Conservation (phyloP, 495 filamentous ascomycete species). For the Talaromyces ruber region DNA sequence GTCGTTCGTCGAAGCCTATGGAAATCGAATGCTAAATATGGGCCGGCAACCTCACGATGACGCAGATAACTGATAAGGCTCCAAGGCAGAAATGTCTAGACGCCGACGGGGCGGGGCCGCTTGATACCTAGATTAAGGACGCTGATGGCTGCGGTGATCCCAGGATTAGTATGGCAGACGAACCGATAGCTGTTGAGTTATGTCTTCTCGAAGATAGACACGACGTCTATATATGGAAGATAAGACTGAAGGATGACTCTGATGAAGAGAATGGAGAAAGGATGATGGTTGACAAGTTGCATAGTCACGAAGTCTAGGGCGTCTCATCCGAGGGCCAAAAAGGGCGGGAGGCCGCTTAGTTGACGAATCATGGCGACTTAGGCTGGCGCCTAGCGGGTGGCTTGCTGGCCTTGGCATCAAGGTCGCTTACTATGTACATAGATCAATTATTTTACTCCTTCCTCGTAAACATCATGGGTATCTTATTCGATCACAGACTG, state of each 20-base stretch:
- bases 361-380: not conserved
- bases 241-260: not conserved
- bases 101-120: not conserved
- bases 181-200: not conserved
- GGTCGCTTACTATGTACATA: not conserved
- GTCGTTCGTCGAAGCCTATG: not conserved
- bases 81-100: not conserved
- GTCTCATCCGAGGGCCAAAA: not conserved
- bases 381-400: not conserved
- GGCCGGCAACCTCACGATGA: slow-evolving; percentile 5
- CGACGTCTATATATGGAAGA: not conserved
- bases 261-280: not conserved
- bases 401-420: not conserved
- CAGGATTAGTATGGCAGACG: not conserved
- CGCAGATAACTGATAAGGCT: not conserved
- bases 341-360: not conserved
- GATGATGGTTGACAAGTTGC: not conserved
- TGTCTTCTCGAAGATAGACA: not conserved
- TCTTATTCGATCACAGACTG: not conserved
- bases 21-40: not conserved
- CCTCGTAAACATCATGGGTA: not conserved
- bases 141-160: not conserved
- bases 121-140: not conserved
- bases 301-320: not conserved
- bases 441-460: not conserved